These are phyloP conservation scores for Aspergillus hancockii DNA, from an alignment of 495 filamentous ascomycete genomes.

Conservation along the genomic window DNA sequence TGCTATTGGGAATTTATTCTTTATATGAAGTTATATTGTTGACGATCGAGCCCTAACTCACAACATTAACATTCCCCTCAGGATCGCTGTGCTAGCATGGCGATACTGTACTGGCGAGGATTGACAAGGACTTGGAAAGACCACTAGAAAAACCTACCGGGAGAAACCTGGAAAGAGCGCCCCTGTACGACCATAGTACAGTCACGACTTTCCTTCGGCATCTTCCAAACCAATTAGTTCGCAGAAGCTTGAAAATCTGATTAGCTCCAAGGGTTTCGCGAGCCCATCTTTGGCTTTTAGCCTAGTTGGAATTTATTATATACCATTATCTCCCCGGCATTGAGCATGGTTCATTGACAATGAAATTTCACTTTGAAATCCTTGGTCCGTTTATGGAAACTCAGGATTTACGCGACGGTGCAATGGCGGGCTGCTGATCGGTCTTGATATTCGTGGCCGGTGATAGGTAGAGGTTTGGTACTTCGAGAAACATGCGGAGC, in stretches of 20 bases:
- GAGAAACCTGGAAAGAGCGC: constrained; percentile 21
- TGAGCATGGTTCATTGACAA: constrained; percentile 18
- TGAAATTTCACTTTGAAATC: constrained; percentile 25
- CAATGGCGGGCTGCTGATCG: constrained; percentile 21
- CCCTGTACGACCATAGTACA: constrained; percentile 11
- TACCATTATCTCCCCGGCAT: constrained; percentile 16
- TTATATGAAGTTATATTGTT: no score
- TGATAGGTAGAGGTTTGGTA: constrained; percentile 16
- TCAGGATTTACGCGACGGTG: constrained; percentile 15
- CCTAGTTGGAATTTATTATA: constrained; percentile 21
- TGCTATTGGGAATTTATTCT: no score
- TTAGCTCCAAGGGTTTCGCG: constrained; percentile 19
- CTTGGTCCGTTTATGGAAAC: constrained; percentile 23
- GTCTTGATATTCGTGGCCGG: constrained; percentile 21
- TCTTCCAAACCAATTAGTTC: constrained; percentile 5
- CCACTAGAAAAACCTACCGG: constrained; percentile 18
- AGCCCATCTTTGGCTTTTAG: constrained; percentile 20
- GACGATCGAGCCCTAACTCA: neutral
- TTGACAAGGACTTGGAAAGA: constrained; percentile 22
- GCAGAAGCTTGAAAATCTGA: constrained; percentile 8
- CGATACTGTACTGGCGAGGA: constrained; percentile 18
- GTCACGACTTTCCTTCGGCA: constrained; percentile 14
- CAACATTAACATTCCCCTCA: constrained; percentile 11
- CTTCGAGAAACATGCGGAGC: constrained; percentile 17
- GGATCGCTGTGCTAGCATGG: constrained; percentile 22